Evolutionary conservation across 169 alveolate species (phyloP), one percentile per base, ranked within the genome.

Genomic region (Theileria orientalis): DNA sequence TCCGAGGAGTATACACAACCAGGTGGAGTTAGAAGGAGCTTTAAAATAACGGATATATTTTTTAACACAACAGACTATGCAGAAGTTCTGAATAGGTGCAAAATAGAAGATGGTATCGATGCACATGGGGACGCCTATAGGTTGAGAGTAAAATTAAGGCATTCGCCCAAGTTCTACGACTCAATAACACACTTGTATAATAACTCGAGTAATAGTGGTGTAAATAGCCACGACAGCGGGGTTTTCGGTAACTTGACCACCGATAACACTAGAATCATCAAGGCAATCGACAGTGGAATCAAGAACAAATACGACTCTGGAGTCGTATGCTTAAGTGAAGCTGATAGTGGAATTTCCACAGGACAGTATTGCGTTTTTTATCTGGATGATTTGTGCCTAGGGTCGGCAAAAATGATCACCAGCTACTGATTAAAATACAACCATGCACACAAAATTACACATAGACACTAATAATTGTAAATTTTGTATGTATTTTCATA

Each of bases 331-430:
- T 68, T 84, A 49, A 60, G 64, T 42, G 35, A 69, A 33, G 75
- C 90, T n/a, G 93, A 89, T 75, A 56, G 68, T n/a, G 94, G 94
- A 41, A 63, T 90, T 1, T 90, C 94, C 9, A 86, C 92, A 14
- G 94, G 94, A 14, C 94, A 90, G 67, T 74, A 83, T 49, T 91
- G 88, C 25, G 94, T 76, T 6, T 54, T 90, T 19, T 90, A 85
- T 47, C 59, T 47, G 23, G 89, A 79, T 3, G 77, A 82, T 56
- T 76, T 76, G 27, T 89, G 93, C 59, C 27, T 89, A 7, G 93
- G 92, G 46, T 72, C 91, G 16, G 90, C 90, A 19, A 82, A 79
- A 56, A 79, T 79, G 71, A 64, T 79, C 14, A 69, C 87, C 8
- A 25, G 25, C 33, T 29, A 23, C 7, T n/a, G n/a, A n/a, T n/a